A percentile compares a stretch with the other conserved stretches of the same genome.
These are phyloP conservation scores for Claviceps sp. DNA, from an alignment of 2,329 filamentous ascomycete species.

Conservation along the genomic window DNA sequence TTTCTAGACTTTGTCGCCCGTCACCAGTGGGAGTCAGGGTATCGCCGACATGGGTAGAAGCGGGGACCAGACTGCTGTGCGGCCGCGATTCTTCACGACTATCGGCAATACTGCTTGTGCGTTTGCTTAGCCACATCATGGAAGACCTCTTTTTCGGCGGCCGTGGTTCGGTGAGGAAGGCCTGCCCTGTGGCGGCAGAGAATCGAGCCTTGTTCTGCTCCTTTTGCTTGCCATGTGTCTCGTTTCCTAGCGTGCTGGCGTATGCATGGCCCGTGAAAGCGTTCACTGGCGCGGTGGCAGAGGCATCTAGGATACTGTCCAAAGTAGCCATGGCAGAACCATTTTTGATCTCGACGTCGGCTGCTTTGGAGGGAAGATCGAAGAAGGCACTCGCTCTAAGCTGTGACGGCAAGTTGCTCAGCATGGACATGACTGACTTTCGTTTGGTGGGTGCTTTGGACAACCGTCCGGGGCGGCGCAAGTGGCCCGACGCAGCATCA, in stretches of 20 bases:
- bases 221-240: slow-evolving; percentile 56
- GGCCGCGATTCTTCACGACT: slow-evolving; percentile 16
- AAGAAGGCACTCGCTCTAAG: slow-evolving; percentile 88
- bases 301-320: slow-evolving; percentile 84
- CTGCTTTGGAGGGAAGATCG: slow-evolving; percentile 46
- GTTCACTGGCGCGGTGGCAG: slow-evolving; percentile 71
- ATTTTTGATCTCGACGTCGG: slow-evolving; percentile 47
- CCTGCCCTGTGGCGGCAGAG: slow-evolving; percentile 14
- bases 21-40: slow-evolving; percentile 5
- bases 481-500: slow-evolving; percentile 10
- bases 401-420: slow-evolving; percentile 54
- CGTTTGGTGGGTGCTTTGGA: slow-evolving; percentile 18
- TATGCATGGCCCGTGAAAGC: slow-evolving; percentile 87
- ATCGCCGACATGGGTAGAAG: slow-evolving; percentile 7
- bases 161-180: slow-evolving; percentile 12
- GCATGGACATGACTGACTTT: slow-evolving; percentile 19
- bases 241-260: slow-evolving; percentile 59
- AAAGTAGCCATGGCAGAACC: slow-evolving; percentile 81
- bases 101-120: slow-evolving; percentile 17
- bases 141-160: slow-evolving; percentile 33
- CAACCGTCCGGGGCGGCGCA: slow-evolving; percentile 22
- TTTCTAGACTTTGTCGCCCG: slow-evolving; percentile 1
- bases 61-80: slow-evolving; percentile 13
- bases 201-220: slow-evolving; percentile 28
- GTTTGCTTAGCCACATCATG: slow-evolving; percentile 33